These are phyloP conservation scores for Psilocybe subaeruginosa DNA, from an alignment of 768 basidiomycete species.

Conservation along the genomic window DNA sequence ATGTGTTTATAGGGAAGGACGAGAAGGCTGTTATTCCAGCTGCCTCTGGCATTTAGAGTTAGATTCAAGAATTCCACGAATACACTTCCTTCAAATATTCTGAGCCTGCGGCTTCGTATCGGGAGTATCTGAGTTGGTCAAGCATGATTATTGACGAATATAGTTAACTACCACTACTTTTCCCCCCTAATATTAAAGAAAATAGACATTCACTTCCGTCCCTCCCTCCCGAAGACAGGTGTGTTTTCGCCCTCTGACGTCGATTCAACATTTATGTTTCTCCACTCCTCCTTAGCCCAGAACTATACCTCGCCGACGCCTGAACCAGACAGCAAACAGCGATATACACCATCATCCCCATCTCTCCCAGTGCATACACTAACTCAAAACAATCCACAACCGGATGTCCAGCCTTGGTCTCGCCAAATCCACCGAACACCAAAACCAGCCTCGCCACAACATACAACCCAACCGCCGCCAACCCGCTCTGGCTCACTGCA, in stretches of 20 bases:
- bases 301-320: slow-evolving; percentile 7
- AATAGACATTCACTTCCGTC: neutral
- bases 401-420: neutral
- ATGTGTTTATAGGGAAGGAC: slow-evolving; percentile 59
- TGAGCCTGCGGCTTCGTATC: neutral
- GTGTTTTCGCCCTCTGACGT: neutral
- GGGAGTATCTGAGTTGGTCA: neutral
- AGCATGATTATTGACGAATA: neutral
- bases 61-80: slow-evolving; percentile 11
- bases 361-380: slow-evolving; percentile 5
- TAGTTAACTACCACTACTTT: neutral
- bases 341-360: slow-evolving; percentile 14
- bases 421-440: neutral
- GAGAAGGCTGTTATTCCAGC: slow-evolving; percentile 74
- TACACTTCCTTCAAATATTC: slow-evolving; percentile 9
- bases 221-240: neutral
- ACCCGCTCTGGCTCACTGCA: slow-evolving; percentile 7
- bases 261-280: neutral
- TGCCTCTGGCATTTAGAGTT: slow-evolving; percentile 52
- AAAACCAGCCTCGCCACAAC: neutral
- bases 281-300: neutral
- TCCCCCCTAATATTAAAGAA: neutral
- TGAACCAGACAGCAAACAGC: slow-evolving; percentile 8
- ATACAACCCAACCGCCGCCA: slow-evolving; percentile 4
- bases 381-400: slow-evolving; percentile 10